Evolutionary conservation across 306 rosid species (phyloP).

Genomic region (Hippophae tibetana): DNA sequence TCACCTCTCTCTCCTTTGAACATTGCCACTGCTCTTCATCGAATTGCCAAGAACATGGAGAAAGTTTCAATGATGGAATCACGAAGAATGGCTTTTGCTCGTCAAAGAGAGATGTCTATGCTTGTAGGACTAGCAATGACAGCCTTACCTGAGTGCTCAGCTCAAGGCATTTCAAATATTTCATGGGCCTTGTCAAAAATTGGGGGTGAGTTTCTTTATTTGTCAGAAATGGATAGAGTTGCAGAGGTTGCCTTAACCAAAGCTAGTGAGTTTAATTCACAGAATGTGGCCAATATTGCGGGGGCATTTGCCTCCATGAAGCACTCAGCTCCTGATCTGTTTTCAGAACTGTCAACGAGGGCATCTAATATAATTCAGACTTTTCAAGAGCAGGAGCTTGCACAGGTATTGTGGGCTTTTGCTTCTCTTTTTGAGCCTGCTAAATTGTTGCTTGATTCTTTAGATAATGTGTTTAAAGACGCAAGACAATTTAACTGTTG

Average conservation of each 20-base stretch:
- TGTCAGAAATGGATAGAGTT: conserved; percentile 92
- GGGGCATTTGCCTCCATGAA: conserved; percentile 96
- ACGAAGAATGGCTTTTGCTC: conserved; percentile 71
- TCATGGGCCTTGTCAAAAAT: conserved; percentile 90
- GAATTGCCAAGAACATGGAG: conserved; percentile 94
- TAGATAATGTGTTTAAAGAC: conserved; percentile 44
- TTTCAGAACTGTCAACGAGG: conserved; percentile 47
- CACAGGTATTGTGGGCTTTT: conserved; percentile 93
- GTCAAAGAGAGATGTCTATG: conserved; percentile 87
- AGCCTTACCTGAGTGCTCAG: conserved; percentile 73
- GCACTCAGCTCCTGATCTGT: conserved; percentile 79
- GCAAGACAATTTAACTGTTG: conserved; percentile 36
- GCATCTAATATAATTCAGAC: conserved; percentile 62
- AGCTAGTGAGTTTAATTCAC: conserved; percentile 70
- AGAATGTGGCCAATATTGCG: conserved; percentile 77
- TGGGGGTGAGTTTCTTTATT: conserved; percentile 77
- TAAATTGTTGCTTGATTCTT: conserved; percentile 48
- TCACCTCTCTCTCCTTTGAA: conserved; percentile 86
- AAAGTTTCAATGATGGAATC: conserved; percentile 57
- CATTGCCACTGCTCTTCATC: conserved; percentile 87
- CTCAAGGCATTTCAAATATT: conserved; percentile 82
- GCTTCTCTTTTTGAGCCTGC: conserved; percentile 69
- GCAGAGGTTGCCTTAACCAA: conserved; percentile 76
- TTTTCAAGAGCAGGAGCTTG: conserved; percentile 82
- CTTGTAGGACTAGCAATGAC: conserved; percentile 81